phyloP scores from a whole-genome alignment of 805 yeast species.

The Barnettozyma wickerhamii region DNA sequence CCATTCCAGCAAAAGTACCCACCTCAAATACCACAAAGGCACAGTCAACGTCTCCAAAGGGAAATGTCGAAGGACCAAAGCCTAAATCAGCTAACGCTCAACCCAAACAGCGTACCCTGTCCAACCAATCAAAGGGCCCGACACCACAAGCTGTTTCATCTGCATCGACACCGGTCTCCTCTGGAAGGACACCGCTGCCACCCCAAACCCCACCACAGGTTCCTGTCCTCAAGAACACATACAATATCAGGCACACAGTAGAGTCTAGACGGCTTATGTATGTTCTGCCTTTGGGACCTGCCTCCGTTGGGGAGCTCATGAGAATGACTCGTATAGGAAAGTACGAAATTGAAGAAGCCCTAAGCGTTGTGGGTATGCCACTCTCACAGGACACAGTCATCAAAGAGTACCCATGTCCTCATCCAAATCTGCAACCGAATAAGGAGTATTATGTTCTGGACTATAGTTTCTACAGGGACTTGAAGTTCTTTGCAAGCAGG shows the following conservation, averaged over 20 bases:
- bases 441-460: conserved; percentile 32
- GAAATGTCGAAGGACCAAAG: not conserved
- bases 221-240: not conserved
- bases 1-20: not conserved
- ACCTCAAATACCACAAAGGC: not conserved
- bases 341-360: conserved; percentile 26
- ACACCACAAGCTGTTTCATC: too few species aligned
- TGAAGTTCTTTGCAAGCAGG: conserved; percentile 15
- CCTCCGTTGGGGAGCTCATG: conserved; percentile 29
- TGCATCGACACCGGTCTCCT: too few species aligned
- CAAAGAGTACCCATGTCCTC: conserved; percentile 25
- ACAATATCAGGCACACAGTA: not conserved
- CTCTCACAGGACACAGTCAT: conserved; percentile 18
- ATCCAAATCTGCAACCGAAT: conserved; percentile 19
- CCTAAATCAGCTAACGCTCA: too few species aligned
- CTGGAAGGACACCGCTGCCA: too few species aligned
- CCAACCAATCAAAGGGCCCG: too few species aligned
- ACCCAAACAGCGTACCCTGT: too few species aligned
- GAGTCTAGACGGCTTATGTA: conserved; percentile 35
- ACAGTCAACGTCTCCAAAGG: not conserved
- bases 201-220: not conserved
- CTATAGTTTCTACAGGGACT: conserved; percentile 30
- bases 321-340: conserved; percentile 26
- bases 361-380: conserved; percentile 26
- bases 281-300: conserved; percentile 46